Percentiles rank a stretch among this genome's conserved stretches.
These are phyloP conservation scores for Triticum dicoccoides DNA, from an alignment of 176 grass and related monocot genomes.

Conservation along the genomic window DNA sequence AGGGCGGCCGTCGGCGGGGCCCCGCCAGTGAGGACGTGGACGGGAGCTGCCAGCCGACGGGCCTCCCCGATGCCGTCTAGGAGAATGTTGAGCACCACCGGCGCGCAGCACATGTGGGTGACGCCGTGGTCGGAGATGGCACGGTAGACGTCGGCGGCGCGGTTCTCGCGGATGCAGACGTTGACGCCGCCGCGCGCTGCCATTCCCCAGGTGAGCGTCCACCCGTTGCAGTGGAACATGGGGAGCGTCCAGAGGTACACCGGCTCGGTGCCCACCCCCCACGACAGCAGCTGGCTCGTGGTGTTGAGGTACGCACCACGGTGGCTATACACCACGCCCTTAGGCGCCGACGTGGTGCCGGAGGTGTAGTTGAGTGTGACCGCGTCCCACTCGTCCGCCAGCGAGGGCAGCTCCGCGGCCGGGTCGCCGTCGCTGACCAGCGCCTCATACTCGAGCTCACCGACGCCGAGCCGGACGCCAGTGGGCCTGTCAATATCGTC, in stretches of 20 bases:
- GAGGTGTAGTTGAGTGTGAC: slow-evolving; percentile 81
- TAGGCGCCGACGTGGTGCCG: slow-evolving; percentile 63
- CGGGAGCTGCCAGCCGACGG: too few species aligned
- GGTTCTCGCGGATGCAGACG: slow-evolving; percentile 35
- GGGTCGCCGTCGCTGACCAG: slow-evolving; percentile 25
- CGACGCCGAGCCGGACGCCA: slow-evolving; percentile 37
- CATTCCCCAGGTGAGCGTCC: slow-evolving; percentile 69
- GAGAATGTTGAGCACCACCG: too few species aligned
- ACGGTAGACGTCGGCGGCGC: slow-evolving; percentile 31
- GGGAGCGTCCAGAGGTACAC: slow-evolving; percentile 77
- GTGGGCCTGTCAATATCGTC: slow-evolving; percentile 44
- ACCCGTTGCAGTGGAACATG: slow-evolving; percentile 83
- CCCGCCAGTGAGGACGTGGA: too few species aligned
- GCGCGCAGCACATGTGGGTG: too few species aligned
- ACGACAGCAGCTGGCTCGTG: slow-evolving; percentile 53
- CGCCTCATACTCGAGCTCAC: slow-evolving; percentile 54
- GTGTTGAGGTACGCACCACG: slow-evolving; percentile 61
- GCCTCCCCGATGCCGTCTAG: too few species aligned
- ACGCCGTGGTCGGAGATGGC: slow-evolving; percentile 24
- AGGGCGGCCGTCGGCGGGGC: too few species aligned
- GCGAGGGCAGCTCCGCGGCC: not conserved
- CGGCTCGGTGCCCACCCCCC: slow-evolving; percentile 43
- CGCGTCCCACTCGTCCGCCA: slow-evolving; percentile 55
- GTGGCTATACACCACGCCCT: slow-evolving; percentile 78
- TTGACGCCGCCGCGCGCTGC: slow-evolving; percentile 59